These are phyloP conservation scores for Fusarium sp. DNA, from an alignment of 2,329 filamentous ascomycete species.

Conservation along the genomic window DNA sequence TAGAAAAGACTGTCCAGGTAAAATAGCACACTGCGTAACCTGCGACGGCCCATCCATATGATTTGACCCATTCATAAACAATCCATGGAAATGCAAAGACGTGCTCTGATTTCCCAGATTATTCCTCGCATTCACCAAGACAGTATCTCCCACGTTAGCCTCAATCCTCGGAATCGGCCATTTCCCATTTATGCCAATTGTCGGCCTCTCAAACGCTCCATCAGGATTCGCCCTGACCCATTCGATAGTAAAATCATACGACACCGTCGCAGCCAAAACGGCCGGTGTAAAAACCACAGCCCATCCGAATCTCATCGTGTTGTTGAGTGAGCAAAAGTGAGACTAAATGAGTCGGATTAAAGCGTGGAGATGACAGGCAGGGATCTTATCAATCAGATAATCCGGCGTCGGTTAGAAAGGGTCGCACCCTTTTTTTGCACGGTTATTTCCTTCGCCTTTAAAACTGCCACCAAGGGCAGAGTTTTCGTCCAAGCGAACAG, in stretches of 20 bases:
- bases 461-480: constrained; percentile 14
- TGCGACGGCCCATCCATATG: constrained; percentile 78
- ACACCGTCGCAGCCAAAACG: constrained; percentile 59
- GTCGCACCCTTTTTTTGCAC: constrained; percentile 10
- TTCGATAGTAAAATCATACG: constrained; percentile 75
- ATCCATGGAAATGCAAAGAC: constrained; percentile 76
- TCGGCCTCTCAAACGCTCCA: constrained; percentile 70
- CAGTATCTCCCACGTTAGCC: constrained; percentile 70
- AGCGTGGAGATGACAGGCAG: constrained; percentile 9
- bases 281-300: constrained; percentile 15
- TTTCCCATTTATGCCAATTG: constrained; percentile 80
- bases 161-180: constrained; percentile 79
- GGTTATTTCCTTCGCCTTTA: constrained; percentile 2
- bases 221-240: constrained; percentile 82
- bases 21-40: constrained; percentile 76
- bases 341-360: constrained; percentile 1
- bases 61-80: constrained; percentile 74
- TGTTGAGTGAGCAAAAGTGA: constrained; percentile 12
- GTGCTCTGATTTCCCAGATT: constrained; percentile 72
- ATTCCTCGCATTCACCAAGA: constrained; percentile 71
- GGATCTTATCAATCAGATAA: constrained; percentile 40
- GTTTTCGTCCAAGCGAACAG: constrained; percentile 23
- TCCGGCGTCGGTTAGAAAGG: constrained; percentile 19
- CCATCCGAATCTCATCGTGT: constrained; percentile 25
- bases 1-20: constrained; percentile 72